Evolutionary conservation across 768 basidiomycete species (phyloP), one percentile per base, ranked within the genome.

Genomic region (Hygrophoropsis aurantiaca): DNA sequence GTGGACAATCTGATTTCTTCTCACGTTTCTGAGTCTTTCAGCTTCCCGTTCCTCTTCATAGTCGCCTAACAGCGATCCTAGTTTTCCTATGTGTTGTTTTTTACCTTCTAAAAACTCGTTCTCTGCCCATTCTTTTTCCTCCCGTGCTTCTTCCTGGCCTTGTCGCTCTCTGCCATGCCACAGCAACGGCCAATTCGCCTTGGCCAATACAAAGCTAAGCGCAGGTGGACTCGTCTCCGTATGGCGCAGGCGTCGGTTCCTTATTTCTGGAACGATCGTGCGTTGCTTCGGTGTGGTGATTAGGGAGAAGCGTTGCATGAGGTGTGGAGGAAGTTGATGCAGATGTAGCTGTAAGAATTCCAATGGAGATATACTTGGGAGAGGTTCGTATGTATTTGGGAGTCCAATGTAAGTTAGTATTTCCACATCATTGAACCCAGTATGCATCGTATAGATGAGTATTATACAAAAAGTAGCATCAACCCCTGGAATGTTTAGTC

Each of bases 31-130:
- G 16, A 79, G 64, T 20, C 82, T 73, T 57, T 89, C 83, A 1
- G 78, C 81, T 60, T 82, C 83, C 49, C 90, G 74, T 59, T 89
- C 89, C 55, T 87, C 89, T 56, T 90, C 89, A 57, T 87, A 90
- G 5, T 74, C 80, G 3, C 78, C 81, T 8, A 93, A 66, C 8
- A 93, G 67, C 5, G 60, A 61, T 2, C 81, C 89, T 15, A 90
- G 64, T 52, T 86, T 87, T 30, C 87, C 87, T 10, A 91, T 77
- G 50, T 83, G 78, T 52, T 79, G 78, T 19, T 62, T 64, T 25
- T 60, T 65, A 3, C 67, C 68, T 1, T 82, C 85, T 46, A 91
- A 57, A 60, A 92, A 90, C 16, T 74, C 69, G 15, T 63, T 72
- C 43, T 80, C 70, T 4, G 70, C 87, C 90, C 90, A 93, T 30